phyloP scores from a whole-genome alignment of 1,284 basidiomycete genomes.

The Heliocybe sulcata region DNA sequence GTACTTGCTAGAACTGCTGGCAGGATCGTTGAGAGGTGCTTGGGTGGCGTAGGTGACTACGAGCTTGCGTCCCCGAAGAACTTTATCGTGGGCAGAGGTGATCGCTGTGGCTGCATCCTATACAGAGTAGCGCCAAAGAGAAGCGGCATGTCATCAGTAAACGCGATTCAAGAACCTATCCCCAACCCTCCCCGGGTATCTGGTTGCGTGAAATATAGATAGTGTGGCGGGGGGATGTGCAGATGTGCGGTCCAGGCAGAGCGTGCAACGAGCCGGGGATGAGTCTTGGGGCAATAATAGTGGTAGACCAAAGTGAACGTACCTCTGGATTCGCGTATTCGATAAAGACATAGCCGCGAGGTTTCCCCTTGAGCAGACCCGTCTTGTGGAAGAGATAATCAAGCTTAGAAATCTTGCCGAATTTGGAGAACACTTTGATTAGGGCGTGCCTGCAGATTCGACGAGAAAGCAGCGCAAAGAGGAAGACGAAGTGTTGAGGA shows the following conservation, averaged over 20 bases:
- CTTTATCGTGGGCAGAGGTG: slow-evolving; percentile 68
- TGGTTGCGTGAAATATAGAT: not conserved
- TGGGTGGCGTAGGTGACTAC: slow-evolving; percentile 88
- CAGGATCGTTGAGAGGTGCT: slow-evolving; percentile 41
- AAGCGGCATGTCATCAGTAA: too few relatives aligned
- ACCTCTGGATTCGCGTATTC: slow-evolving; percentile 80
- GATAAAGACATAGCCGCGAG: slow-evolving; percentile 92
- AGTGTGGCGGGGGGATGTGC: not conserved
- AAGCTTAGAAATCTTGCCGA: slow-evolving; percentile 86
- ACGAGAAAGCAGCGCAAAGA: not conserved
- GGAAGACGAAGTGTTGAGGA: slow-evolving; percentile 4
- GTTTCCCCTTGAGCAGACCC: slow-evolving; percentile 84
- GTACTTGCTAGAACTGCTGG: slow-evolving; percentile 16
- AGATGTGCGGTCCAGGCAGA: not conserved
- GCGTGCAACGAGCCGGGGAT: slow-evolving; percentile 36
- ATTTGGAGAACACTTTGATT: slow-evolving; percentile 85
- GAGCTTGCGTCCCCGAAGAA: slow-evolving; percentile 81
- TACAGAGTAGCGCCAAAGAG: too few relatives aligned
- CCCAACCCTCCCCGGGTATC: slow-evolving; percentile 10
- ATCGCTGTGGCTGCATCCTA: slow-evolving; percentile 87
- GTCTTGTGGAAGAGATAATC: slow-evolving; percentile 96
- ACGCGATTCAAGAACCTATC: not conserved
- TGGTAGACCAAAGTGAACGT: slow-evolving; percentile 31
- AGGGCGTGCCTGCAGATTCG: slow-evolving; percentile 61
- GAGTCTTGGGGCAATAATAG: slow-evolving; percentile 22